Conservation (phyloP, 176 grass and related monocot species). For the Stipa capillata region DNA sequence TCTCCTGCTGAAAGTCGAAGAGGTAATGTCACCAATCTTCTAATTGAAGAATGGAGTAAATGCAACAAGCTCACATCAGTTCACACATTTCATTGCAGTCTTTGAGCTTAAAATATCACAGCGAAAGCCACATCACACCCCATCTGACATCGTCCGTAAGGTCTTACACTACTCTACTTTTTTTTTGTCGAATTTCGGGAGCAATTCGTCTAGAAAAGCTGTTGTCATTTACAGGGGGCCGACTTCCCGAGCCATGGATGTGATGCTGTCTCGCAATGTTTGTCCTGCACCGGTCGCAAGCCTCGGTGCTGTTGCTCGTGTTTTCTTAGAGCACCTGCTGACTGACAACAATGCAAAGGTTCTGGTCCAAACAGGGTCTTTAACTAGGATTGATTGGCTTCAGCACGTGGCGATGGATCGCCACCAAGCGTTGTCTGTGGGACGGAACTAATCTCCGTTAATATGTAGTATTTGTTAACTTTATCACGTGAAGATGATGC, state of each 20-base stretch:
- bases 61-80: background rate
- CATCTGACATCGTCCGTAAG: background rate
- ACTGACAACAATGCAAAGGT: background rate
- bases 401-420: background rate
- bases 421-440: background rate
- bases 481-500: background rate
- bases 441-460: background rate
- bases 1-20: constrained; percentile 23
- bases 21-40: background rate
- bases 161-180: background rate
- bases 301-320: constrained; percentile 16
- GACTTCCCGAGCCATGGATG: too few relatives aligned
- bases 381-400: constrained; percentile 8
- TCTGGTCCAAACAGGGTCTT: constrained; percentile 9
- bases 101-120: background rate
- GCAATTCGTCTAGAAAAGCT: background rate
- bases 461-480: constrained; percentile 9
- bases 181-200: background rate
- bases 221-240: background rate
- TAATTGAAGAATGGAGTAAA: background rate
- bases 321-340: constrained; percentile 44
- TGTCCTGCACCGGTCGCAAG: background rate
- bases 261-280: background rate
- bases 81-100: background rate
- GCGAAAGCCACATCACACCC: background rate